Percentiles rank a stretch among this genome's conserved stretches.
Conservation (phyloP, 2,329 filamentous ascomycete species). For the Penicillium brasilianum region DNA sequence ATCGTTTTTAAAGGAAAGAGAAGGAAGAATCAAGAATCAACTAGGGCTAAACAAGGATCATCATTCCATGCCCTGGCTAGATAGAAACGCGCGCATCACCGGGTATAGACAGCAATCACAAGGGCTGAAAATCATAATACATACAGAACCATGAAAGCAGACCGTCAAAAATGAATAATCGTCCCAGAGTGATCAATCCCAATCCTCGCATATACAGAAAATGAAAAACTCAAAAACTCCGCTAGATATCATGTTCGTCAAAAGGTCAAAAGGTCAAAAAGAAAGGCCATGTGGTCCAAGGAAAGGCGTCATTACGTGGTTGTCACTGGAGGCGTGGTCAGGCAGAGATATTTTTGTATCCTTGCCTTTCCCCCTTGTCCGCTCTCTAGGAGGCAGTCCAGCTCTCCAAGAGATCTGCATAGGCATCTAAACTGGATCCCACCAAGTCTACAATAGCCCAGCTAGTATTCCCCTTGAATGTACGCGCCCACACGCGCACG, state of each 20-base stretch:
- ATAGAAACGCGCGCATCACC: conserved; percentile 16
- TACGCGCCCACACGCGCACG: conserved; percentile 54
- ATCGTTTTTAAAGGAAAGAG: conserved; percentile 5
- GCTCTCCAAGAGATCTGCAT: conserved; percentile 51
- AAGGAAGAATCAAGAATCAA: not conserved
- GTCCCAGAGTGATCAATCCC: conserved; percentile 7
- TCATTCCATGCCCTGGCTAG: conserved; percentile 11
- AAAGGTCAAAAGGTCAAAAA: conserved; percentile 17
- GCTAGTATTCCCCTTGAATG: conserved; percentile 55
- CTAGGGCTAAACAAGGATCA: not conserved
- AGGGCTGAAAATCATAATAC: conserved; percentile 27
- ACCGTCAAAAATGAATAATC: conserved; percentile 13
- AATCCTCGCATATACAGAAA: conserved; percentile 20
- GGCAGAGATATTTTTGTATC: not conserved
- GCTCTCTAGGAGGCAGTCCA: conserved; percentile 8
- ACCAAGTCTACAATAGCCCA: conserved; percentile 56
- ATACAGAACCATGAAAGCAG: conserved; percentile 15
- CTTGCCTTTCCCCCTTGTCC: not conserved
- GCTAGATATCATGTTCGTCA: conserved; percentile 32
- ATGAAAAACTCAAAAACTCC: conserved; percentile 25
- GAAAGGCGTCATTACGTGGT: conserved; percentile 25
- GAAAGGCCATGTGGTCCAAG: conserved; percentile 18
- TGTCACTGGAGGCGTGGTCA: not conserved
- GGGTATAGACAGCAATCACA: conserved; percentile 31
- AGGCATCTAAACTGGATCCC: conserved; percentile 52